Conservation (phyloP, 164 flowering plant genomes). For the Piper longum region DNA sequence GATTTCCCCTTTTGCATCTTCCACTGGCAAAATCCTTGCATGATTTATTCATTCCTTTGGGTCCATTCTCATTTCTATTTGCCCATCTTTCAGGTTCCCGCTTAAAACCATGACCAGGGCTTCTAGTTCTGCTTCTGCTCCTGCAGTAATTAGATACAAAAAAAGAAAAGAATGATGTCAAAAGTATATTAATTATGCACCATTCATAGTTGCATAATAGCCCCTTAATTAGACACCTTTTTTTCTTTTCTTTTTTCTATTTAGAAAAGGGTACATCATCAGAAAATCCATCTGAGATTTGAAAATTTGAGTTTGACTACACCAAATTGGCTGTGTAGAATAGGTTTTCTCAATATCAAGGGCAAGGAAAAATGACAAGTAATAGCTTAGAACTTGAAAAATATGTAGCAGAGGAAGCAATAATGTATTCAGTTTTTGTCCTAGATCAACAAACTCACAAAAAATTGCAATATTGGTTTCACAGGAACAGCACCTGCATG, state of each 20-base stretch:
- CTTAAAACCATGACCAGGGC: constrained; percentile 31
- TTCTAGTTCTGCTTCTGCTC: constrained; percentile 22
- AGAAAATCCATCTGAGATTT: no score
- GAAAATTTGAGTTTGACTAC: no score
- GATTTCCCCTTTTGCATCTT: constrained; percentile 40
- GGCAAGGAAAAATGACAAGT: no score
- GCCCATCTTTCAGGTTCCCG: constrained; percentile 26
- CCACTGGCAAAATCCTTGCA: constrained; percentile 65
- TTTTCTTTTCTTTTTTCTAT: no score
- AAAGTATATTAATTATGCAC: not conserved
- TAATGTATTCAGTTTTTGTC: no score
- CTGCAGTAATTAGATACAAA: constrained; percentile 8
- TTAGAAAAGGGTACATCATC: no score
- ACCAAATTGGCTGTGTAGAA: no score
- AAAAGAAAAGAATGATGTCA: not conserved
- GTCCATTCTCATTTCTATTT: constrained; percentile 33
- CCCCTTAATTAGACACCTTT: no score
- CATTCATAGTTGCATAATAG: not conserved
- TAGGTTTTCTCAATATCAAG: no score
- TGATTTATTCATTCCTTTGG: constrained; percentile 13
- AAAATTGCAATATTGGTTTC: not conserved
- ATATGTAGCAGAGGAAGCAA: not conserved
- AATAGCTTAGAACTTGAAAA: no score
- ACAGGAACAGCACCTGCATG: not conserved
- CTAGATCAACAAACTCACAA: no score